Evolutionary conservation across 1,139 yeast species (phyloP).

Genomic region (Blastobotrys ciferrii): DNA sequence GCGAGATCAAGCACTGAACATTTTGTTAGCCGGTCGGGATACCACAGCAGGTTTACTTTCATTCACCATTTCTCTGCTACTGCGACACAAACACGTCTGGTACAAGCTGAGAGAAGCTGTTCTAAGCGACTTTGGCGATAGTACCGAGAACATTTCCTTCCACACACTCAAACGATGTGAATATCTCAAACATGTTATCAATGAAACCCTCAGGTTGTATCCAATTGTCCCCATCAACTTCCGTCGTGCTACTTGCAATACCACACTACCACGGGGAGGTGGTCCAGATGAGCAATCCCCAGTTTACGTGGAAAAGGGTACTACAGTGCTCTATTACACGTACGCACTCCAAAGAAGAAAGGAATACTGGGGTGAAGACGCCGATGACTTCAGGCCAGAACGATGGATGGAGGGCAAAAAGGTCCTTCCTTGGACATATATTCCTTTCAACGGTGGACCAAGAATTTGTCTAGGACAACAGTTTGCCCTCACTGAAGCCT

Average conservation of each 20-base stretch:
- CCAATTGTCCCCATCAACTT: slow-evolving; percentile 57
- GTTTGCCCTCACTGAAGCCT: slow-evolving; percentile 56
- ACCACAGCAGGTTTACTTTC: slow-evolving; percentile 57
- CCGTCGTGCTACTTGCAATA: slow-evolving; percentile 46
- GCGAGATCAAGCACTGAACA: slow-evolving; percentile 52
- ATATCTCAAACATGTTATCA: slow-evolving; percentile 48
- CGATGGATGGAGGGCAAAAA: slow-evolving; percentile 42
- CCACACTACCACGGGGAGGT: slow-evolving; percentile 54
- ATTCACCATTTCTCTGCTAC: slow-evolving; percentile 47
- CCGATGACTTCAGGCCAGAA: slow-evolving; percentile 50
- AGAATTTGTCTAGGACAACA: slow-evolving; percentile 61
- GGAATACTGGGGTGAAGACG: slow-evolving; percentile 49
- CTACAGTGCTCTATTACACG: slow-evolving; percentile 45
- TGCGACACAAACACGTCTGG: slow-evolving; percentile 45
- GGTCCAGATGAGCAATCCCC: slow-evolving; percentile 47
- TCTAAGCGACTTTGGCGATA: slow-evolving; percentile 30
- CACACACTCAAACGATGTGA: slow-evolving; percentile 51
- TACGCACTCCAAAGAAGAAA: slow-evolving; percentile 48
- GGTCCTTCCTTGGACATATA: slow-evolving; percentile 44
- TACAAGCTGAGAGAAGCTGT: slow-evolving; percentile 44
- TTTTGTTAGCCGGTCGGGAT: slow-evolving; percentile 56
- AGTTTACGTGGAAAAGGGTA: slow-evolving; percentile 48
- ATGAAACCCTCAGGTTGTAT: slow-evolving; percentile 53
- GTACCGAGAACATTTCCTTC: slow-evolving; percentile 37
- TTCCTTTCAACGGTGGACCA: slow-evolving; percentile 63